Percentiles rank a stretch among this genome's conserved stretches.
Conservation (phyloP, 176 grass and related monocot species). For the Oryza nivara region DNA sequence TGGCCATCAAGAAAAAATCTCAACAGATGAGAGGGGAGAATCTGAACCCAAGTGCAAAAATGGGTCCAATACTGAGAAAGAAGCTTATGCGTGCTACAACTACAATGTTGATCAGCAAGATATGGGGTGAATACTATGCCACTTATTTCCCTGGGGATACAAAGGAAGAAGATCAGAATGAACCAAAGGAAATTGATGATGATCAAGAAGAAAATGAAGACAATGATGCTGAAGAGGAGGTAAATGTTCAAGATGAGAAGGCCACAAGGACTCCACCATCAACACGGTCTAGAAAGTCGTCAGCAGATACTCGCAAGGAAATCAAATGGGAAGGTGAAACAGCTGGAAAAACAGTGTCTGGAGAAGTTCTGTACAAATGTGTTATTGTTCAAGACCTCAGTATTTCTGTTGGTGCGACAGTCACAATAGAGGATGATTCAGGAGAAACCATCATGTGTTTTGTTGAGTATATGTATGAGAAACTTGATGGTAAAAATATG, state of each 20-base stretch:
- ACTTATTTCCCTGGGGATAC: constrained; percentile 64
- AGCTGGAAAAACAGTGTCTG: constrained; percentile 47
- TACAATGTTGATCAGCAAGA: constrained; percentile 66
- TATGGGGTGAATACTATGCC: constrained; percentile 76
- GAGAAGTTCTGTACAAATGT: constrained; percentile 56
- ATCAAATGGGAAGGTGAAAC: constrained; percentile 49
- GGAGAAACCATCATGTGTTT: constrained; percentile 50
- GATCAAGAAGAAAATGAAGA: constrained; percentile 64
- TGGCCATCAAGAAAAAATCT: constrained; percentile 69
- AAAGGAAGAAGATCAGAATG: constrained; percentile 45
- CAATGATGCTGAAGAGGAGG: constrained; percentile 62
- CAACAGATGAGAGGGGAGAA: constrained; percentile 51
- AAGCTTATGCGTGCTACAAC: constrained; percentile 89
- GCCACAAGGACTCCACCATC: constrained; percentile 28
- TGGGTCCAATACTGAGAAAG: constrained; percentile 43
- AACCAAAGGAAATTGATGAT: constrained; percentile 56
- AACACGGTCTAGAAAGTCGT: constrained; percentile 25
- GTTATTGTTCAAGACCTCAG: constrained; percentile 40
- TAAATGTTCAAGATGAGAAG: constrained; percentile 34
- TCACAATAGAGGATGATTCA: constrained; percentile 49
- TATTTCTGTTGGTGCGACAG: constrained; percentile 47
- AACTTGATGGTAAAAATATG: constrained; percentile 56
- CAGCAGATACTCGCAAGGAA: constrained; percentile 18
- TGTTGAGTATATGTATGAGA: constrained; percentile 74
- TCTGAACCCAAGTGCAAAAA: constrained; percentile 66